Conservation (phyloP, 495 filamentous ascomycete genomes). For the Polyplosphaeria fusca region DNA sequence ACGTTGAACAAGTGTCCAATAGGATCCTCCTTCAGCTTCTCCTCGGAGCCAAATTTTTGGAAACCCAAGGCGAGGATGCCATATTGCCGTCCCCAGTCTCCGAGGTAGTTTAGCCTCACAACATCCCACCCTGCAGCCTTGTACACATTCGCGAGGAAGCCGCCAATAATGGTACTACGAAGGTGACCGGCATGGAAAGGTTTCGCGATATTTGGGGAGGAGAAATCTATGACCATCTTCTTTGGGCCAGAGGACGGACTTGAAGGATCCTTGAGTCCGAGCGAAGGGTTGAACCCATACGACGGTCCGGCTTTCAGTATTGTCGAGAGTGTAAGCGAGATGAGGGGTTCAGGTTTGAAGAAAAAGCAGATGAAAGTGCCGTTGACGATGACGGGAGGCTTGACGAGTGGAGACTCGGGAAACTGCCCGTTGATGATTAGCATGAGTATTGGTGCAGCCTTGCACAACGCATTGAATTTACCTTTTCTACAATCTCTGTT, state of each 20-base stretch:
- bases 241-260: constrained; percentile 41
- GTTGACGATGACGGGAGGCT: constrained; percentile 50
- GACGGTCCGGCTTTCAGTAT: constrained; percentile 41
- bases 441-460: constrained; percentile 53
- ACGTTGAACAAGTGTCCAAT: constrained; percentile 69
- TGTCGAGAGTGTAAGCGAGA: constrained; percentile 45
- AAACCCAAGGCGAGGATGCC: constrained; percentile 68
- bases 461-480: constrained; percentile 53
- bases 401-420: constrained; percentile 69
- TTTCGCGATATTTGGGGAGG: constrained; percentile 73
- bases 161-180: constrained; percentile 72
- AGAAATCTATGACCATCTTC: constrained; percentile 61
- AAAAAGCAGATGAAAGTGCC: constrained; percentile 80
- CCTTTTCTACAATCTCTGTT: constrained; percentile 19
- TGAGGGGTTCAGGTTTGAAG: constrained; percentile 51
- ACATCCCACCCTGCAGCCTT: constrained; percentile 70
- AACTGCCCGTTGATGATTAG: constrained; percentile 47
- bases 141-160: constrained; percentile 67
- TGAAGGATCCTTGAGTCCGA: constrained; percentile 37
- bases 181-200: constrained; percentile 72
- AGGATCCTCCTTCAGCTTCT: constrained; percentile 57
- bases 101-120: constrained; percentile 69
- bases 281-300: constrained; percentile 45
- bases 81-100: constrained; percentile 76
- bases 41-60: constrained; percentile 61